Evolutionary conservation across 257 asterid genomes (phyloP), one percentile per base, ranked within the genome.

Genomic region (Solanum chmielewskii): DNA sequence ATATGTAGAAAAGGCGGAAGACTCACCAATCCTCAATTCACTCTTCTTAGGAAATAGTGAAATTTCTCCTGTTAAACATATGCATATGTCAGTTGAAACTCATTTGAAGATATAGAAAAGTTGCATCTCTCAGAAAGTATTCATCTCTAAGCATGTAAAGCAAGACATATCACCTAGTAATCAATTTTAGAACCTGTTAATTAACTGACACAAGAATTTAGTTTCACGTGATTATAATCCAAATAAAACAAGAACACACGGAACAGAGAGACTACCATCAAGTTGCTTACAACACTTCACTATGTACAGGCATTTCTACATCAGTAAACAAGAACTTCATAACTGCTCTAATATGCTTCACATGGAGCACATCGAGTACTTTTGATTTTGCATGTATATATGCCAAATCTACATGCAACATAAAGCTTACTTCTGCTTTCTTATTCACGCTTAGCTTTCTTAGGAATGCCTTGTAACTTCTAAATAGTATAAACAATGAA

Each of bases 1-100:
- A 75, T 97, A 97, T 37, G 97, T 93, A 92, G 94, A 97, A 89
- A 97, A 97, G 47, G 99, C 99, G 1, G 99, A 97, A 83, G 98
- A 95, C 69, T 90, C 96, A 2, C 98, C 99, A 56, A 97, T 96
- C 93, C 89, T 96, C 86, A 97, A 86, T 86, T 91, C 93, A 69
- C 92, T 92, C 92, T 92, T 95, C 94, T 88, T 93, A 80, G 91
- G 93, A 89, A 93, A 93, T 69, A 93, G 86, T 44, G 90, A 88
- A 52, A 89, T 44, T 88, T 91, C 90, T 84, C 96, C 99, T 97
- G 94, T 78, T 45, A 47, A 64, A 78, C 15, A 78, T 45, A 78
- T 14, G 5, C 39, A 16, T 44, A 5, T 44, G 25, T 9, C 44
- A 78, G 56, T 7, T 78, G 59, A 45, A 78, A 45, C 60, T 47